Base-by-base conservation (phyloP, 768 basidiomycete genomes). In the Boletus speciosus region DNA sequence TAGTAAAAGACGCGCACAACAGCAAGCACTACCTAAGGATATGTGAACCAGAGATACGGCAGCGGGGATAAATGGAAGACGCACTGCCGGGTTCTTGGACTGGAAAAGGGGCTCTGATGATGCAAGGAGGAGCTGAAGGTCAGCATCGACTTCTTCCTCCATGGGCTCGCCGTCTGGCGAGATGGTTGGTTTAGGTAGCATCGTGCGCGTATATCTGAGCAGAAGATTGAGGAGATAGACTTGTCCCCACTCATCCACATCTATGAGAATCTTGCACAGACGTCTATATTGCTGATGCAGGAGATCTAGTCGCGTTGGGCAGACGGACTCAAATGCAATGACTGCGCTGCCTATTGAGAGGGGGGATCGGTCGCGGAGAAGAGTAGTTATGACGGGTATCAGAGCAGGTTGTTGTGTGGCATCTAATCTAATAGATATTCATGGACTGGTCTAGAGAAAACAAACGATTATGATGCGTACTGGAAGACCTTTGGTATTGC, bases 161-260 rank as follows among this genome's bases (percentile, higher is more conserved):
- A 60, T 51, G 9, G 65, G 63, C 32, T 64, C 69, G 11, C 48
- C 62, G 8, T 67, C 71, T 5, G 63, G 67, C 9, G 70, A 66
- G 19, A 71, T 60, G 1, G 68, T 70, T 10, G 91, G 86, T 57
- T 84, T 76, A 2, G 82, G 80, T 32, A 97, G 77, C 92, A 96
- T 95, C 0, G 79, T 81, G 47, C 95, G 75, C 3, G 83, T 90
- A 66, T 99, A 99, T 54, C 90, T 76, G 51, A 85, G 71, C 32
- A 99, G 78, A 14, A 98, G 76, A 41, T 86, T 80, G 56, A 96
- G 76, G 19, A 93, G 70, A 43, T 86, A 82, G 6, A 88, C 82
- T 69, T 98, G 97, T 0, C 93, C 94, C 97, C 97, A 99, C 68
- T 97, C 96, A 62, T 99, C 97, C 5, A 88, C 85, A 62, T 99